Evolutionary conservation across 1,139 yeast species (phyloP).

Genomic region (Nakaseomyces uthaithaninus): DNA sequence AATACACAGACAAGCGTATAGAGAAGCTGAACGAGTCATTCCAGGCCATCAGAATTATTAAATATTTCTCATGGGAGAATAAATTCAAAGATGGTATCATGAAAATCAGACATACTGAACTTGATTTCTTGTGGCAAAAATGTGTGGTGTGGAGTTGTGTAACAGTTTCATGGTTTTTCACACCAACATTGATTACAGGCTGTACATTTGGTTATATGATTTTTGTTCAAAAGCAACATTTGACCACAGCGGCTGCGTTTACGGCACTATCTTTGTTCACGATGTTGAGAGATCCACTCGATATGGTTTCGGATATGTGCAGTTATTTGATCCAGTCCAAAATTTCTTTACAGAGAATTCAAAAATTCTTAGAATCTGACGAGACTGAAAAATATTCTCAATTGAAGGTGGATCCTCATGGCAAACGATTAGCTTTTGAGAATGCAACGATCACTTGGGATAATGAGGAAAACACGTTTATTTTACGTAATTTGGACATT

Average conservation of each 20-base stretch:
- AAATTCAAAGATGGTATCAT: slow-evolving; percentile 7
- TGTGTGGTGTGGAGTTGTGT: slow-evolving; percentile 6
- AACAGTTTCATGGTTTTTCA: slow-evolving; percentile 8
- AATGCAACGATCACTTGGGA: slow-evolving; percentile 26
- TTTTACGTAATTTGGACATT: slow-evolving; percentile 58
- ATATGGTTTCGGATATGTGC: slow-evolving; percentile 24
- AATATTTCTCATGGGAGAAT: slow-evolving; percentile 10
- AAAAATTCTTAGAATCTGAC: slow-evolving; percentile 41
- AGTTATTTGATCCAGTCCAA: slow-evolving; percentile 31
- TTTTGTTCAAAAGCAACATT: slow-evolving; percentile 11
- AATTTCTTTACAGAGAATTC: slow-evolving; percentile 37
- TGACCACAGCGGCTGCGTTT: slow-evolving; percentile 10
- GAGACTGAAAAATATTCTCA: slow-evolving; percentile 32
- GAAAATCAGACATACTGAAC: slow-evolving; percentile 6
- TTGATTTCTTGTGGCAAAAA: slow-evolving; percentile 5
- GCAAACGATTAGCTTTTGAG: slow-evolving; percentile 18
- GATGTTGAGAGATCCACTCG: slow-evolving; percentile 8
- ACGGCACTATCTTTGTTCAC: slow-evolving; percentile 9
- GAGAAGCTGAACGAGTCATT: slow-evolving; percentile 8
- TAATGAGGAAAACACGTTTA: slow-evolving; percentile 42
- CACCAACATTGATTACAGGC: slow-evolving; percentile 9
- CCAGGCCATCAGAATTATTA: slow-evolving; percentile 9
- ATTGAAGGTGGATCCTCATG: slow-evolving; percentile 8
- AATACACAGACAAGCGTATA: slow-evolving; percentile 8
- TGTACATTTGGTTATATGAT: slow-evolving; percentile 8